Evolutionary conservation across 2,329 filamentous ascomycete genomes (phyloP).

Genomic region (Chaetomium sp.): DNA sequence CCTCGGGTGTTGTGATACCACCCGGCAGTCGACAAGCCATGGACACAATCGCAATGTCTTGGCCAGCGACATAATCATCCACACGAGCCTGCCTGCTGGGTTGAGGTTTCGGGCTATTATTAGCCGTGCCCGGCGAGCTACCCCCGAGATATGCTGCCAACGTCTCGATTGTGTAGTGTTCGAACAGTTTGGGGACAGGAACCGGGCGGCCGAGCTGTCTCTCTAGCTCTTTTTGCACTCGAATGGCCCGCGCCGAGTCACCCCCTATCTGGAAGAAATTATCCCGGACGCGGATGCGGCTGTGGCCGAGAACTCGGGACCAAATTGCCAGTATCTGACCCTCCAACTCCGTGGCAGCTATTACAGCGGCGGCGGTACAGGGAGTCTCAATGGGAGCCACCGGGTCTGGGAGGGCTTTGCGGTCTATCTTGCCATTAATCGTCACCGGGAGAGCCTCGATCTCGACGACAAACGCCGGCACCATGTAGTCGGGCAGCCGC

Average conservation of each 20-base stretch:
- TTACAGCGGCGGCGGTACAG: neutral
- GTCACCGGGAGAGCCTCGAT: neutral
- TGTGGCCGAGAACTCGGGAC: conserved; percentile 1
- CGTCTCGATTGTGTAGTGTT: neutral
- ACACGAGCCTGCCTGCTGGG: neutral
- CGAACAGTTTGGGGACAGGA: neutral
- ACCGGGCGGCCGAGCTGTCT: neutral
- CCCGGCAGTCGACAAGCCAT: neutral
- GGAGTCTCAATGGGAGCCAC: neutral
- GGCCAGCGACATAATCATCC: neutral
- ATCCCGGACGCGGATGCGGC: neutral
- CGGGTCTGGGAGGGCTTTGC: neutral
- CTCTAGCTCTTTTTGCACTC: neutral
- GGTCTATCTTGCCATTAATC: conserved; percentile 1
- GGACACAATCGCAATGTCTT: conserved; percentile 3
- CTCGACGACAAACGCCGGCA: neutral
- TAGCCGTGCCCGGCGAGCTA: neutral
- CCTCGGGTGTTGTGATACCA: neutral
- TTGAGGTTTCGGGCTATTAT: neutral
- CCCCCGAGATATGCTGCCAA: conserved; percentile 1
- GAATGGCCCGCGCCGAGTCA: neutral
- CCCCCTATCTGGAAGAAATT: conserved; percentile 3
- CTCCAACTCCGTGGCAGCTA: neutral
- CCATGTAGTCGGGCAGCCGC: neutral
- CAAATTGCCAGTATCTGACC: conserved; percentile 1